phyloP scores from a whole-genome alignment of 2,329 filamentous ascomycete species.

The Xylariomycetidae sp. region DNA sequence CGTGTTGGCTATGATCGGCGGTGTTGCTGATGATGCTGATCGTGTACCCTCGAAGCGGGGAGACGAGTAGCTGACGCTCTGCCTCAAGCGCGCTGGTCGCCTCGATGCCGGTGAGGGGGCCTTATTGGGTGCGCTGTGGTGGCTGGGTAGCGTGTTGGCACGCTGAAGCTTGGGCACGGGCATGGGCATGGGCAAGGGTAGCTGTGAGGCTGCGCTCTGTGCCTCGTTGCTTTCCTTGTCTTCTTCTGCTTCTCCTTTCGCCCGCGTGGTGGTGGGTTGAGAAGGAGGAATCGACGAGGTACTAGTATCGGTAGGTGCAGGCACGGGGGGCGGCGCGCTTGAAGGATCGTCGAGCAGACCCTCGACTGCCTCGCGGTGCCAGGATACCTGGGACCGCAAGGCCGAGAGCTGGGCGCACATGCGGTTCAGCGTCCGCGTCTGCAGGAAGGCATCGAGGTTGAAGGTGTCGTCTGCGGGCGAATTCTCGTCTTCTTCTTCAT shows the following conservation, averaged over 20 bases:
- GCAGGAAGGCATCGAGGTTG: slow-evolving; percentile 33
- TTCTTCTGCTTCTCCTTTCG: neutral
- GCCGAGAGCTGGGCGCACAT: slow-evolving; percentile 44
- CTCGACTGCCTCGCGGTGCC: slow-evolving; percentile 44
- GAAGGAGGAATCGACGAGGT: slow-evolving; percentile 5
- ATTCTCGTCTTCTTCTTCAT: slow-evolving; percentile 14
- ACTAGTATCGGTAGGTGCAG: slow-evolving; percentile 7
- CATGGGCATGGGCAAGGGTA: neutral
- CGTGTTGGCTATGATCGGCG: slow-evolving; percentile 11
- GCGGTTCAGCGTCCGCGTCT: slow-evolving; percentile 41
- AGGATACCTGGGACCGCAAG: slow-evolving; percentile 44
- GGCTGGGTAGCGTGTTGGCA: slow-evolving; percentile 6
- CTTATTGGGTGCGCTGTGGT: slow-evolving; percentile 2
- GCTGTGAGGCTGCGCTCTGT: no score
- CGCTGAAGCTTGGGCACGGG: slow-evolving; percentile 2
- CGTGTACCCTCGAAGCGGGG: no score
- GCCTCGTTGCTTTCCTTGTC: no score
- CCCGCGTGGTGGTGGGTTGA: slow-evolving; percentile 4
- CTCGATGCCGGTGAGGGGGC: no score
- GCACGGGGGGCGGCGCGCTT: slow-evolving; percentile 10
- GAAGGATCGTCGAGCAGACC: slow-evolving; percentile 27
- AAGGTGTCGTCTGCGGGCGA: slow-evolving; percentile 15
- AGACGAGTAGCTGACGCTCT: no score
- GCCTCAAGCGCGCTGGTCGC: no score
- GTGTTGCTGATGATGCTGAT: slow-evolving; percentile 9